Conservation (phyloP, 768 basidiomycete species). For the Boletus sp. region DNA sequence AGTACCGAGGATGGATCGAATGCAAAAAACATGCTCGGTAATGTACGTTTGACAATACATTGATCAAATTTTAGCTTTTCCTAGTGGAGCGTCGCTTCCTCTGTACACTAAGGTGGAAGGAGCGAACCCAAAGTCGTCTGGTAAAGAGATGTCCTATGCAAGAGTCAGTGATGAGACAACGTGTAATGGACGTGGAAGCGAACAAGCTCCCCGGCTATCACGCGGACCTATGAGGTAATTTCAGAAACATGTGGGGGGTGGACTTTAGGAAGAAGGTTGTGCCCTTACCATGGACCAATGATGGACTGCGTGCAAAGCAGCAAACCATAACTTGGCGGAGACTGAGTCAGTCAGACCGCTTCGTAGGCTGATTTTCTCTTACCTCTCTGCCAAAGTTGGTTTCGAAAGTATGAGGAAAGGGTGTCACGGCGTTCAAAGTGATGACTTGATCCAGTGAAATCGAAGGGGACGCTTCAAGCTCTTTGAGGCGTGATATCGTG, state of each 20-base stretch:
- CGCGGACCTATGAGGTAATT: conserved; percentile 55
- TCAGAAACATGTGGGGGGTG: conserved; percentile 7
- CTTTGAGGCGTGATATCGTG: conserved; percentile 54
- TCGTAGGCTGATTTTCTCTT: not conserved
- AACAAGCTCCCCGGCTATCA: conserved; percentile 81
- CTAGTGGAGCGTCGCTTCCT: conserved; percentile 61
- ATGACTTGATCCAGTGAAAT: conserved; percentile 54
- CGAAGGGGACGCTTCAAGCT: conserved; percentile 40
- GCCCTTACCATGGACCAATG: conserved; percentile 82
- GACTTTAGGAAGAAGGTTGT: not conserved
- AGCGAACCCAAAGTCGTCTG: conserved; percentile 81
- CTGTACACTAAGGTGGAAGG: conserved; percentile 80
- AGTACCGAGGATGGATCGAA: not conserved
- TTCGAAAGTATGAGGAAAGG: conserved; percentile 67
- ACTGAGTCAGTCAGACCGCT: not conserved
- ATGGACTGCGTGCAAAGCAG: conserved; percentile 81
- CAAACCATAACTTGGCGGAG: conserved; percentile 70
- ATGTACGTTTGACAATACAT: conserved; percentile 4
- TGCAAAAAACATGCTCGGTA: conserved; percentile 9
- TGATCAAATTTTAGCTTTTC: conserved; percentile 59
- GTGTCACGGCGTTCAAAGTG: conserved; percentile 77
- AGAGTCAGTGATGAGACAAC: conserved; percentile 7
- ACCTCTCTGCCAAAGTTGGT: conserved; percentile 86
- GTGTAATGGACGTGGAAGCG: conserved; percentile 23
- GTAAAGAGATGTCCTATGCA: conserved; percentile 57